phyloP scores from a whole-genome alignment of 2,329 filamentous ascomycete genomes.

The Trichophyton schoenleinii region DNA sequence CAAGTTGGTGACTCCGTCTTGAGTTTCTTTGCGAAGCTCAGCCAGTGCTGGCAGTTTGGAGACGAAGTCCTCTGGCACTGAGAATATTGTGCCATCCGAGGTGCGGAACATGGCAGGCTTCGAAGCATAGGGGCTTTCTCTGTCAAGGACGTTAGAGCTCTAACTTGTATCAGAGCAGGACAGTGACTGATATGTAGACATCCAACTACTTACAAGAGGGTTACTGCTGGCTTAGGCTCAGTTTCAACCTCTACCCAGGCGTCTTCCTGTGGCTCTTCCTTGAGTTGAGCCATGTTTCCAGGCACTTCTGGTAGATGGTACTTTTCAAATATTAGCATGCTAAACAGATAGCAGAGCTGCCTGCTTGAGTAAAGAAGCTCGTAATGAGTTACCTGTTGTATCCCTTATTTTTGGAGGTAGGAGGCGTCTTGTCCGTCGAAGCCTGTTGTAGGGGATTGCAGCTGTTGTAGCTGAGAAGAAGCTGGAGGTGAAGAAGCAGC shows the following conservation, averaged over 20 bases:
- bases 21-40: not conserved
- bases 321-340: too few relatives aligned
- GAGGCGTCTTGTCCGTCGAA: too few relatives aligned
- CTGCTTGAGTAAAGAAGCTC: too few relatives aligned
- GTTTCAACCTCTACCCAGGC: too few relatives aligned
- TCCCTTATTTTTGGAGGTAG: not conserved
- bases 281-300: too few relatives aligned
- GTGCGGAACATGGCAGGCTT: not conserved
- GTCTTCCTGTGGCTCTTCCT: too few relatives aligned
- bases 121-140: not conserved
- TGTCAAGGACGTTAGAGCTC: not conserved
- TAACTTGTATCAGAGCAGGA: too few relatives aligned
- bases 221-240: not conserved
- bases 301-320: too few relatives aligned
- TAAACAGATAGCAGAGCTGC: too few relatives aligned
- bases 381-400: too few relatives aligned
- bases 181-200: too few relatives aligned
- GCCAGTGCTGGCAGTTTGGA: not conserved
- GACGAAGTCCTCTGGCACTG: not conserved
- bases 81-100: not conserved
- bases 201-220: not conserved
- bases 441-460: not conserved
- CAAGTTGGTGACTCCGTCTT: too few relatives aligned
- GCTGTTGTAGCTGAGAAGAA: not conserved
- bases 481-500: not conserved